Base-by-base conservation (phyloP, 2,329 filamentous ascomycete species). In the Hypoxylon sp. region DNA sequence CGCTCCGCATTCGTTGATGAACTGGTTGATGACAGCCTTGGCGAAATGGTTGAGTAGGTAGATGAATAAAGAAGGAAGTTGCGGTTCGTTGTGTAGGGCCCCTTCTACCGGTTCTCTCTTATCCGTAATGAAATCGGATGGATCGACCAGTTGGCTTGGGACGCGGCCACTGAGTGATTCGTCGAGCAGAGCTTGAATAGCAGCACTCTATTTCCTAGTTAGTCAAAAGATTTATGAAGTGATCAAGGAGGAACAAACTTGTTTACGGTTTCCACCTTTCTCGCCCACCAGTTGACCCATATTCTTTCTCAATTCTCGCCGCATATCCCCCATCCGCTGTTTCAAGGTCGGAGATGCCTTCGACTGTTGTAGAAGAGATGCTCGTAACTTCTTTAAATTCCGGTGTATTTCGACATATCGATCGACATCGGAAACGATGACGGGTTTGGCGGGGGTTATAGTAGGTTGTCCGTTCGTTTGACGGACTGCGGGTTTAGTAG, bases 31-130 rank as follows among this genome's bases (percentile, higher is more conserved):
- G 61, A 94, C 83, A 45, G 83, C 83, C 78, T 97, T 96, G 70
- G 90, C 83, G 68, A 94, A 90, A 53, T 91, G 88, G 72, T 92
- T 94, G 61, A 96, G 83, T 1, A 93, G 84, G 75, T 94, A 96
- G 25, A 96, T 80, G 67, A 92, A 87, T 5, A 92, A 79, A 1
- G 86, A 84, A 0, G 91, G 90, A 21, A 91, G 79, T 19, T 84
- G 81, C 21, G 80, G 76, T 1, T 83, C 85, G 58, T 90, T 85
- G 60, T 84, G 78, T 2, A 80, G 73, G 2, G 83, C 83, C 11
- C 83, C 85, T 58, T 85, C 81, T n/a, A 79, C 75, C 0, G 83
- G 82, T 27, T 81, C 76, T 53, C 84, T 79, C 12, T 76, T 75
- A n/a, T 81, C 78, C 5, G 78, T 80, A 45, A 90, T 78, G 73